phyloP scores from a whole-genome alignment of 495 filamentous ascomycete species.

The Aspergillus carlsbadensis region DNA sequence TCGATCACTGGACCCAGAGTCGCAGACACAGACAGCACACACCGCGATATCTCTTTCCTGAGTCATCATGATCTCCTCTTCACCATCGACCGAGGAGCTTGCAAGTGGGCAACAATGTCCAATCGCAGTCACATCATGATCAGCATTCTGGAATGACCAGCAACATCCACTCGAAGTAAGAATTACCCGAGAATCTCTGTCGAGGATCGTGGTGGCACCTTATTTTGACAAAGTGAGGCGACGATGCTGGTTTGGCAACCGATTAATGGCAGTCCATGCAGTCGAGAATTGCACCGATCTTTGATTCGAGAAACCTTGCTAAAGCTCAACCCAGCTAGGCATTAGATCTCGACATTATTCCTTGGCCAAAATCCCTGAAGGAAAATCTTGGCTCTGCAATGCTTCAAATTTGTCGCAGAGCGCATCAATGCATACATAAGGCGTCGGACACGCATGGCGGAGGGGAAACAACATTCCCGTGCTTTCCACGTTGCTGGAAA shows the following conservation, averaged over 20 bases:
- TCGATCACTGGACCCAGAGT: constrained; percentile 20
- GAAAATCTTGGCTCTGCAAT: background rate
- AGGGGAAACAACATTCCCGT: background rate
- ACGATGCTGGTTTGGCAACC: constrained; percentile 23
- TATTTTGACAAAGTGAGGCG: constrained; percentile 24
- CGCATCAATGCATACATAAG: background rate
- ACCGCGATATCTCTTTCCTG: background rate
- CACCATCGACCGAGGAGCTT: background rate
- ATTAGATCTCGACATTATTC: background rate
- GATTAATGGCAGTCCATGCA: constrained; percentile 19
- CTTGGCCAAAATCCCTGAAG: background rate
- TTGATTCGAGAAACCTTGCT: background rate
- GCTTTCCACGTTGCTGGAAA: background rate
- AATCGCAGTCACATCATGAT: background rate
- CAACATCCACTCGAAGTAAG: background rate
- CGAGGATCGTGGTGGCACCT: constrained; percentile 11
- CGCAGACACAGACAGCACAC: background rate
- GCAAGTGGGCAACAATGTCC: background rate
- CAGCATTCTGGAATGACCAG: background rate
- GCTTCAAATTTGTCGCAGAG: background rate
- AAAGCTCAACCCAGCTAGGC: background rate
- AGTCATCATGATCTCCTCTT: background rate
- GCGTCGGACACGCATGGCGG: background rate
- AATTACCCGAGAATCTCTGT: background rate
- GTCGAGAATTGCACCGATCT: constrained; percentile 1